These are phyloP conservation scores for Ophiostoma perfectum DNA, from an alignment of 2,329 filamentous ascomycete species.

Conservation along the genomic window DNA sequence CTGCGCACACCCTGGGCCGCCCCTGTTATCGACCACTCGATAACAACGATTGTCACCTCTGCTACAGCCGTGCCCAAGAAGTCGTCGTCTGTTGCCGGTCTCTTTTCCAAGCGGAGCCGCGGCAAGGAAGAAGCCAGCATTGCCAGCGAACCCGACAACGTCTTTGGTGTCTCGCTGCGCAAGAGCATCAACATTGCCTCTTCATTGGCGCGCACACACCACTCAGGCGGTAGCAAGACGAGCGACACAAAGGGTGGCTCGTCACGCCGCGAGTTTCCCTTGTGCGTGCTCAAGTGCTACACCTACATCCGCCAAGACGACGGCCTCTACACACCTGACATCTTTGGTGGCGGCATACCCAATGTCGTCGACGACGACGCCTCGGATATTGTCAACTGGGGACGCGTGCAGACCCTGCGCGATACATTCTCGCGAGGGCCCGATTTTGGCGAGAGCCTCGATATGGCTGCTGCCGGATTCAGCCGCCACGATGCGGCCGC, in stretches of 20 bases:
- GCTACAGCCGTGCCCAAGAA: not conserved
- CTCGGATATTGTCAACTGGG: conserved; percentile 24
- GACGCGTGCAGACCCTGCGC: conserved; percentile 35
- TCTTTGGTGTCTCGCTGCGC: conserved; percentile 39
- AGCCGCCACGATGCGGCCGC: conserved; percentile 40
- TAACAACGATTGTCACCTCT: not conserved
- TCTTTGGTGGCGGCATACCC: conserved; percentile 32
- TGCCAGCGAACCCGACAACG: conserved; percentile 28
- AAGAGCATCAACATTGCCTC: conserved; percentile 39
- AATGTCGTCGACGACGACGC: not conserved
- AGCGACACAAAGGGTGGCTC: not conserved
- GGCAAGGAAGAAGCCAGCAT: not conserved
- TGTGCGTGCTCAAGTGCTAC: conserved; percentile 40
- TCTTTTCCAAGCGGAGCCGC: not conserved
- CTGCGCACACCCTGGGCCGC: conserved; percentile 31
- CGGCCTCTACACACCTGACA: conserved; percentile 34
- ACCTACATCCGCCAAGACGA: conserved; percentile 35
- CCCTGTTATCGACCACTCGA: conserved; percentile 5
- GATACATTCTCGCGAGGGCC: conserved; percentile 36
- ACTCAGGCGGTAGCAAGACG: conserved; percentile 32
- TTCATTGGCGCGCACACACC: conserved; percentile 37
- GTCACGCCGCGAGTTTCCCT: conserved; percentile 37
- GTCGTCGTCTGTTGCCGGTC: not conserved
- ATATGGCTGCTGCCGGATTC: conserved; percentile 28
- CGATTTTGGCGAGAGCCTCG: conserved; percentile 37